Base-by-base conservation (phyloP, 305 asterid species). In the Plantago lanceolata region DNA sequence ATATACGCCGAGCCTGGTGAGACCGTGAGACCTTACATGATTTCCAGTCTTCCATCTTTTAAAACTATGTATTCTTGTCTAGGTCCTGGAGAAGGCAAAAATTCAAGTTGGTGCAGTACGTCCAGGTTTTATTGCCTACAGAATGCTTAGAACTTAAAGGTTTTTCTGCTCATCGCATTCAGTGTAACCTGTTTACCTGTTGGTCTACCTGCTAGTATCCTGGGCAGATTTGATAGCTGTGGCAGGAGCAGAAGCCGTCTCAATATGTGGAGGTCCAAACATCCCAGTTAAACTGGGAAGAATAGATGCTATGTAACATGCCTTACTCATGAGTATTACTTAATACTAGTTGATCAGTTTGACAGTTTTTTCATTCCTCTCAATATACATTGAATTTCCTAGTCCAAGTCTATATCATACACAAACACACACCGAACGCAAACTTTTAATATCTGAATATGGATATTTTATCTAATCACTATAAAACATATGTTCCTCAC, bases 151-250 rank as follows among this genome's bases (percentile, higher is more conserved):
- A 43, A 19, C 28, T 54, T 54, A 26, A 35, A 35, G 9, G 35
- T 31, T 45, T 11, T 54, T 56, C 53, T 17, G 43, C 64, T 19
- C 63, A 54, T 33, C 16, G 14, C 45, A 54, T 43, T 65, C 64
- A 51, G 68, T 35, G 17, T 73, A 68, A 85, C 65, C 57, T 67
- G 7, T n/a, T 50, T 16, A 31, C 49, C 64, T 69, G 17, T 68
- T 68, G 79, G 72, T 75, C 72, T 66, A 52, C 65, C 57, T 67
- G 51, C 49, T 62, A 88, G 96, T 86, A 48, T 85, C 96, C n/a
- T 86, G 96, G 98, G 94, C 96, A 17, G 98, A 89, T 76, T 71
- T 86, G 75, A 89, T 91, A 67, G 96, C 96, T 50, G 71, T 85
- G 71, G 96, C 90, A 66, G 98, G 98, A 75, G 89, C 98, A 15